Evolutionary conservation across 139 green algal genomes (phyloP).

Genomic region (Chlorokybus atmophyticus): DNA sequence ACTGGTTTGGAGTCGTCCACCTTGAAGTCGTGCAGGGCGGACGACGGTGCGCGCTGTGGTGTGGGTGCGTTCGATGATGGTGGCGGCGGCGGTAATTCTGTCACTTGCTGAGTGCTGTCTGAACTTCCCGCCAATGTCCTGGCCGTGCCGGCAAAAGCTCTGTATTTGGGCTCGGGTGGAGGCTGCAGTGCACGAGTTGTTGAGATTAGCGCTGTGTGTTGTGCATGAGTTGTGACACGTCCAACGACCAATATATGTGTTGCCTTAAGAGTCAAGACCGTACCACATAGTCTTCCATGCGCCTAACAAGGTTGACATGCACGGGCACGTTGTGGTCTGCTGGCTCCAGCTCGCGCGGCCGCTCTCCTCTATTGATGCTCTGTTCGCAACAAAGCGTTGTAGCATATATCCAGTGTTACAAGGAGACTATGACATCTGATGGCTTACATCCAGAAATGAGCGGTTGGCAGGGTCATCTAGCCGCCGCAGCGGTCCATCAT

Average conservation of each 20-base stretch:
- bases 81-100: too few species aligned
- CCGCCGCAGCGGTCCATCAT: conserved; percentile 35
- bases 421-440: too few species aligned
- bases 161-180: conserved; percentile 33
- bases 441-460: conserved; percentile 27
- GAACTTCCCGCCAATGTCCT: conserved; percentile 23
- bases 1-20: conserved; percentile 36
- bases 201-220: too few species aligned
- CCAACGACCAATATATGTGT: too few species aligned
- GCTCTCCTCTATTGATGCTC: conserved; percentile 31
- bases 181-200: too few species aligned
- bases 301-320: conserved; percentile 34
- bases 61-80: too few species aligned
- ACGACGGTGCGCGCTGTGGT: background rate
- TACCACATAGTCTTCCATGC: conserved; percentile 22
- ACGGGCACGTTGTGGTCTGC: conserved; percentile 18
- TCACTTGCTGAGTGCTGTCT: too few species aligned
- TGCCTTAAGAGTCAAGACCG: too few species aligned
- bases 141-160: conserved; percentile 31
- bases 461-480: conserved; percentile 33
- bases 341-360: conserved; percentile 32
- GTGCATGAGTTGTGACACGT: too few species aligned
- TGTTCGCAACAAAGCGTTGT: conserved; percentile 7
- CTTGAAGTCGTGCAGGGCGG: background rate
- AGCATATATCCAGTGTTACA: too few species aligned